Conservation (phyloP, 345 rosid species). For the Eucalyptus virginea region DNA sequence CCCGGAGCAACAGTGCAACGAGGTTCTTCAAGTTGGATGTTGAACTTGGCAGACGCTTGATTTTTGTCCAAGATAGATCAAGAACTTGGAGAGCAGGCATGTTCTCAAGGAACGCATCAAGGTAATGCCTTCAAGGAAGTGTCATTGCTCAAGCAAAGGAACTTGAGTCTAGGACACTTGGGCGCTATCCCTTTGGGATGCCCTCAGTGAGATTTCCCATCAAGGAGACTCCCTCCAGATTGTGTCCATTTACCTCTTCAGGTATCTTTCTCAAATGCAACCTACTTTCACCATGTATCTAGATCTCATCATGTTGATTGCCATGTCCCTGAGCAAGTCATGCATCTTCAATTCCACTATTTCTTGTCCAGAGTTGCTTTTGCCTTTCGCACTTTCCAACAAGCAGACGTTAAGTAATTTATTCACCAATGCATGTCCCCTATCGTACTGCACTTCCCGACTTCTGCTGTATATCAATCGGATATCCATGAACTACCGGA, state of each 20-base stretch:
- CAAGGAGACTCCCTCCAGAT: background rate
- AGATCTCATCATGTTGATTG: background rate
- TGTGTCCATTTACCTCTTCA: background rate
- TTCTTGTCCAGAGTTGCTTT: background rate
- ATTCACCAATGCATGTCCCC: background rate
- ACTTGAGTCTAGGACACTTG: background rate
- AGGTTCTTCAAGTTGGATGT: background rate
- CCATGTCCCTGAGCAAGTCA: slow-evolving; percentile 6
- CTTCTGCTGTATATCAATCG: background rate
- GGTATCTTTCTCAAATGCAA: background rate
- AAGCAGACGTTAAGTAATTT: background rate
- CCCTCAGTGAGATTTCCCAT: background rate
- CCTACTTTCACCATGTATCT: background rate
- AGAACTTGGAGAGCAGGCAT: background rate
- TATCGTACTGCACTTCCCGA: background rate
- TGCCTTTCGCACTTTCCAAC: background rate
- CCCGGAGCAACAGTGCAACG: background rate
- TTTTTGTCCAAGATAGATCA: background rate
- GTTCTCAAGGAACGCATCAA: background rate
- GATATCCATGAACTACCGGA: background rate
- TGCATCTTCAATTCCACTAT: background rate
- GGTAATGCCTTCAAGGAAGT: background rate
- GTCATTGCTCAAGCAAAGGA: background rate
- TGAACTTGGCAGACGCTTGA: background rate
- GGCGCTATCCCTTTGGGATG: background rate